Base-by-base conservation (phyloP, 1,139 yeast genomes). In the Yamadazyma triangularis region DNA sequence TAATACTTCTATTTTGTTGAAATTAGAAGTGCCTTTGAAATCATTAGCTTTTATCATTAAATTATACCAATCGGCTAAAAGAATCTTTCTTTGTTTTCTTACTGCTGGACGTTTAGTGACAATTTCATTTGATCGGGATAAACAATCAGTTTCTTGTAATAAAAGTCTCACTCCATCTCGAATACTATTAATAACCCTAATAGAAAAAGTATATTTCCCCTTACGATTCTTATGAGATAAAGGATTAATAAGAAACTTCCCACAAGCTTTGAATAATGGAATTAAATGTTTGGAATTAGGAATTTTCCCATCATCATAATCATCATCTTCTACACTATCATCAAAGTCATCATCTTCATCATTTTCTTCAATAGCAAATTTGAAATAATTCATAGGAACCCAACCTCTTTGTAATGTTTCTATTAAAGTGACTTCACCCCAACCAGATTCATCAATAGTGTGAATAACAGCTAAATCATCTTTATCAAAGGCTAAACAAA, bases 311-410 rank as follows among this genome's bases (percentile, higher is more conserved):
- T 44, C 47, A 26, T 49, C 51, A 1, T 16, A 15, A 10, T 36
- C 38, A 8, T 47, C 51, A 7, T 42, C 42, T 6, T 28, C 23
- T 8, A 18, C 27, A 9, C 42, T 45, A n/a, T 44, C 45, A 14
- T 39, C 34, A 31, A 36, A 27, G 10, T 46, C 51, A 11, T 41
- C 47, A 11, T 41, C 41, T 2, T 38, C 45, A 8, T 47, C 46
- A 4, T 47, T 49, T 13, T 64, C 65, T 6, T 68, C 60, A 8
- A 80, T 67, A 11, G 85, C 86, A 25, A 82, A 70, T 11, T 70
- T 55, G 47, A 89, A 91, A 58, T 87, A 91, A 54, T 89, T 89
- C 70, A 89, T 82, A 2, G 98, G 98, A 12, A 91, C 87, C 98
- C 98, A 91, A 16, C 98, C 98, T 37, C 96, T 70, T 44, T 75